Base-by-base conservation (phyloP, 2,329 filamentous ascomycete genomes). In the Alternaria sp. region DNA sequence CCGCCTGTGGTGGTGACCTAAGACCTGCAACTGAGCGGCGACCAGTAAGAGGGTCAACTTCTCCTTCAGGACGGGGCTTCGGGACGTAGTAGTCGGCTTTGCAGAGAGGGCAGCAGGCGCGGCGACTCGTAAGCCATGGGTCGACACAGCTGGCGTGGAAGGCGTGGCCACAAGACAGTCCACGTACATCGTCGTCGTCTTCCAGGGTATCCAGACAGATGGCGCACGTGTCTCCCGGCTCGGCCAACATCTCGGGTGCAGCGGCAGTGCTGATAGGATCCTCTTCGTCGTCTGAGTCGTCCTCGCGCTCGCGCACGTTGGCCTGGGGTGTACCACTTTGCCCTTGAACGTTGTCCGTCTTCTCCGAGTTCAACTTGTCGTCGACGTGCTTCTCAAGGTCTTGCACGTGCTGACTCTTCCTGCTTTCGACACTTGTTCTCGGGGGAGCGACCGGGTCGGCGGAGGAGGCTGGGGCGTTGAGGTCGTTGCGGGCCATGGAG, bases 81-180 rank as follows among this genome's bases (percentile, higher is more conserved):
- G 96, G 95, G 3, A 93, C 90, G 79, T 97, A 98, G 80, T 98
- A 99, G 77, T 99, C 96, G 44, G 95, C 93, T 83, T 99, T 99
- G 85, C 96, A 99, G 7, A 99, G 89, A 6, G 96, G 96, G 79
- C 96, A 99, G 83, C 95, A 98, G 25, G 96, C 96, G 69, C 95
- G 90, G 67, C 96, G 89, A 76, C 92, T 94, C 10, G 96, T 99
- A 67, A 99, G 83, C 96, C 96, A 99, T 11, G 96, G 96, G 73
- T 99, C 96, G 52, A 99, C 88, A 77, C 96, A 99, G 43, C 91
- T 92, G 54, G 93, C 94, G 79, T 99, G 96, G 87, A 98, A 99
- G 57, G 95, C 94, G 80, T 99, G 96, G n/a, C 96, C 96, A 75
- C 96, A 99, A 5, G 93, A 93, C 65, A 99, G 83, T 3, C 96